phyloP scores from a whole-genome alignment of 2,329 filamentous ascomycete genomes.

The Talaromyces sp. region DNA sequence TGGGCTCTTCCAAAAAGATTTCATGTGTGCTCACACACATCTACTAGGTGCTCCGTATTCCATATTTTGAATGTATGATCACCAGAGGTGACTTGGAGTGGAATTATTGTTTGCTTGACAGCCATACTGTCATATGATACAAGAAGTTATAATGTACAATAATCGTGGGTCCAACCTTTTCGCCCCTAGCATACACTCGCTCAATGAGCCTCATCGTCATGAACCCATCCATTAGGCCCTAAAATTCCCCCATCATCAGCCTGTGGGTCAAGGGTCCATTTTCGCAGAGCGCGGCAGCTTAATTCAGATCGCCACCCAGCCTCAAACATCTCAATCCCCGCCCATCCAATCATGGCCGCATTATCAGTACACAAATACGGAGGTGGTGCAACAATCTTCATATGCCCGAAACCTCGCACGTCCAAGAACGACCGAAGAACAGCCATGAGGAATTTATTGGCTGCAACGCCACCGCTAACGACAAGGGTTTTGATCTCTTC shows the following conservation, averaged over 20 bases:
- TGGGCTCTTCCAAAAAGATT: too few species aligned
- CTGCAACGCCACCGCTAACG: constrained; percentile 86
- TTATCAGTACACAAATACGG: constrained; percentile 84
- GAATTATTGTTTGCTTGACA: too few species aligned
- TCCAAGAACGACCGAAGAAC: constrained; percentile 66
- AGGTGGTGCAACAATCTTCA: constrained; percentile 75
- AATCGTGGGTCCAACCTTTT: constrained; percentile 10
- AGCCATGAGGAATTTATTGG: constrained; percentile 75
- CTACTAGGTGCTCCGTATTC: too few species aligned
- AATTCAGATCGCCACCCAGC: constrained; percentile 70
- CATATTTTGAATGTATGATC: too few species aligned
- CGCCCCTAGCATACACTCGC: constrained; percentile 16
- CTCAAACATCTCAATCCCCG: constrained; percentile 88
- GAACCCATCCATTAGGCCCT: constrained; percentile 59
- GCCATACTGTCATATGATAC: neutral
- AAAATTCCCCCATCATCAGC: constrained; percentile 68
- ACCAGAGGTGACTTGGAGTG: too few species aligned
- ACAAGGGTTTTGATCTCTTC: constrained; percentile 65
- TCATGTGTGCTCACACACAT: too few species aligned
- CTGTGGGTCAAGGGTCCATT: constrained; percentile 72
- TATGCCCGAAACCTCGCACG: constrained; percentile 63
- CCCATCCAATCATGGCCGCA: constrained; percentile 96
- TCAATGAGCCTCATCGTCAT: constrained; percentile 36
- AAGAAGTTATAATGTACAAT: neutral
- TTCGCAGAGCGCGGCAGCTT: constrained; percentile 61